Base-by-base conservation (phyloP, 495 filamentous ascomycete genomes). In the Penicillium cinerascens region DNA sequence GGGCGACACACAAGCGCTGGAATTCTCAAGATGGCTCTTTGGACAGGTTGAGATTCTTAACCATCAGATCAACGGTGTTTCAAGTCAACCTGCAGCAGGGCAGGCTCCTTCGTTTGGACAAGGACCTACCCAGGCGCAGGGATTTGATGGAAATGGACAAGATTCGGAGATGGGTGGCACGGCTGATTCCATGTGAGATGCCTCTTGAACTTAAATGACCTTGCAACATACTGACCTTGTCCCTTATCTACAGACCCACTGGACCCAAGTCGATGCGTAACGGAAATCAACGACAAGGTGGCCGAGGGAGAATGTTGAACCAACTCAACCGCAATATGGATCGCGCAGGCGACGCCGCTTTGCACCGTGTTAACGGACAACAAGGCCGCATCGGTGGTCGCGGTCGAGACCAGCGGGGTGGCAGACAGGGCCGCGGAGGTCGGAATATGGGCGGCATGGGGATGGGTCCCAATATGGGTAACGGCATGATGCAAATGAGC, bases 251-350 rank as follows among this genome's bases (percentile, higher is more conserved):
- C 59, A 97, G 92, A 63, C 93, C 93, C 16, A 97, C 92, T 8
- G 93, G 91, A 38, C 93, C 93, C 20, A 93, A 91, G 69, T 89
- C 92, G 4, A 97, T 98, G 95, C 86, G 93, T 52, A 88, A 87
- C 65, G 79, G 79, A 25, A 33, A 33, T 10, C 75, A 70, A 51
- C 65, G 65, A 23, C 22, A 23, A 44, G 75, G 75, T 23, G 80
- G 83, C 37, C 83, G 66, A 49, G 88, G 87, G 59, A 83, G 91
- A 35, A 84, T 97, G 73, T 75, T 97, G 48, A 89, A 90, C 46
- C 90, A 97, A 54, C 80, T 97, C 59, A 86, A 89, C 64, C 87
- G 87, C 55, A 83, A 82, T n/a, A 80, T 98, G 83, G 89, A 95
- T 55, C 83, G 93, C 45, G 78, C 75, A 18, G 70, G 78, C 38